Evolutionary conservation across 352 stramenopile species (phyloP), one percentile per base, ranked within the genome.

Genomic region (Pythium sp.): DNA sequence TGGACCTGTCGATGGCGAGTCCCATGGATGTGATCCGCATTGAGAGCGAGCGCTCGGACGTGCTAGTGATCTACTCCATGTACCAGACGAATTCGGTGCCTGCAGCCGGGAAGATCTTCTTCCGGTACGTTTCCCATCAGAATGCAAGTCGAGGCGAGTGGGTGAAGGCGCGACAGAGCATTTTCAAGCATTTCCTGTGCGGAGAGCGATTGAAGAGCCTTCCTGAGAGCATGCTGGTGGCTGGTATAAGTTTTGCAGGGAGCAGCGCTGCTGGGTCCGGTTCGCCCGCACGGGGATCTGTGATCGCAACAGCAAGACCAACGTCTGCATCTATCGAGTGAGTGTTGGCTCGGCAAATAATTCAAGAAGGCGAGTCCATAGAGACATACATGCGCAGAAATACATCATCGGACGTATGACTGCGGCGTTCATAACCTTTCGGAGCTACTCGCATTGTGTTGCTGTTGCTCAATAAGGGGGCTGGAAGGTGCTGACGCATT

Each of bases 31-130:
- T 89, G 71, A 89, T 91, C 58, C 82, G 82, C 55, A 89, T 91
- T 51, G 82, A 91, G 65, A 85, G 75, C 72, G 76, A 85, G 38
- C 73, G 78, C 8, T 91, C 82, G 2, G 82, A 77, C 15, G 73
- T 91, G 46, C 71, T 88, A 14, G 81, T 91, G 47, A 89, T 91
- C 49, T 91, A 91, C 69, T 91, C 82, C 46, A 89, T 91, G 82
- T 89, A 91, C 74, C 82, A 91, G 61, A 87, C 77, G 43, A 91
- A 91, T 67, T 78, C 77, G 15, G 76, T 91, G 28, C 82, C 82
- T 11, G 24, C 72, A 0, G 68, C 65, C 3, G 82, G 82, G 15
- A 73, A 75, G 15, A 89, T 91, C 38, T 87, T 72, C 65, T 91
- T 91, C 56, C 79, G 82, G 36, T 91, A 91, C 64, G 68, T 89